phyloP scores from a whole-genome alignment of 129 eudicot species.

The Chrysanthemum makinoi region DNA sequence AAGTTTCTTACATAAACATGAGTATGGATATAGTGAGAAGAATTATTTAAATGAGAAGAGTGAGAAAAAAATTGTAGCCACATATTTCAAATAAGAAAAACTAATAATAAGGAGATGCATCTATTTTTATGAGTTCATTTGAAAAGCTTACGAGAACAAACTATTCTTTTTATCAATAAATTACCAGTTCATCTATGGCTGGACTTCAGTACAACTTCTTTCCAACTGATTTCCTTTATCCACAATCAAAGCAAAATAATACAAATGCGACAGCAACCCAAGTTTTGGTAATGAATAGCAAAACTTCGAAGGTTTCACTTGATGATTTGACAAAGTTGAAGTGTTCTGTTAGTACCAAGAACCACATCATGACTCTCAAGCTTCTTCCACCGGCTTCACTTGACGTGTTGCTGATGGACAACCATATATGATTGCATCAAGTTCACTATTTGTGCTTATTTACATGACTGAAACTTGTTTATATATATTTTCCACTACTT shows the following conservation, averaged over 20 bases:
- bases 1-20: too few relatives aligned
- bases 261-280: constrained; percentile 13
- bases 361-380: constrained; percentile 18
- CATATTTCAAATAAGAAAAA: too few relatives aligned
- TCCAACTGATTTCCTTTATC: constrained; percentile 36
- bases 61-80: too few relatives aligned
- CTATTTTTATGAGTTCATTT: too few relatives aligned
- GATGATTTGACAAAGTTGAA: constrained; percentile 13
- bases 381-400: constrained; percentile 1
- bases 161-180: too few relatives aligned
- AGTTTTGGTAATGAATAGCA: constrained; percentile 7
- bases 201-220: constrained; percentile 42
- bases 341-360: constrained; percentile 8
- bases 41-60: too few relatives aligned
- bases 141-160: too few relatives aligned
- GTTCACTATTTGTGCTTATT: constrained; percentile 2
- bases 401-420: constrained; percentile 8
- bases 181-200: constrained; percentile 20
- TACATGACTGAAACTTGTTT: not conserved
- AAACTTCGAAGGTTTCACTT: constrained; percentile 11
- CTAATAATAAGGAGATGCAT: too few relatives aligned
- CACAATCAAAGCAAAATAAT: constrained; percentile 14
- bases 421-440: constrained; percentile 1
- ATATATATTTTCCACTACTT: not conserved
- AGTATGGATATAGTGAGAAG: too few relatives aligned